phyloP scores from a whole-genome alignment of 768 basidiomycete species.

The Termitomyces sp. region DNA sequence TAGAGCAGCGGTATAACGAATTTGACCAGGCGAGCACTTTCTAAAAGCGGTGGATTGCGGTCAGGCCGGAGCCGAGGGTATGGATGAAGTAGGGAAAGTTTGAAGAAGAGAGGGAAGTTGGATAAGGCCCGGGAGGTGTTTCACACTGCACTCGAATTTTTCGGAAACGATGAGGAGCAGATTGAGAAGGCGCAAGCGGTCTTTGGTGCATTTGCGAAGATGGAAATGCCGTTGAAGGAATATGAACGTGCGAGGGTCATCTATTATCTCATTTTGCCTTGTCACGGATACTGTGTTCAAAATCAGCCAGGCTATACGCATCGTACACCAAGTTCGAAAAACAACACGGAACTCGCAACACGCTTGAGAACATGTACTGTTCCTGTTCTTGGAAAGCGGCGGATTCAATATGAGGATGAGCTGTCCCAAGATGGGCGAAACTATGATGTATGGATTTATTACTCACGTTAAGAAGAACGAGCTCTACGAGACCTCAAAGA shows the following conservation, averaged over 20 bases:
- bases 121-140: conserved; percentile 86
- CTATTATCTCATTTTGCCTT: conserved; percentile 86
- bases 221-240: conserved; percentile 96
- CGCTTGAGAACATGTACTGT: conserved; percentile 64
- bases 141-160: conserved; percentile 87
- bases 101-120: conserved; percentile 71
- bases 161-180: conserved; percentile 83
- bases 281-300: conserved; percentile 85
- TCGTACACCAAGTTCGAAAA: conserved; percentile 98
- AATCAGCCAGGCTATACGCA: conserved; percentile 83
- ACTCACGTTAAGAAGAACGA: conserved; percentile 87
- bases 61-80: conserved; percentile 71
- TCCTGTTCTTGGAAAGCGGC: conserved; percentile 90
- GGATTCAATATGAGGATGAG: conserved; percentile 99
- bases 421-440: conserved; percentile 86
- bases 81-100: conserved; percentile 87
- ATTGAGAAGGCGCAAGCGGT: conserved; percentile 95
- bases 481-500: conserved; percentile 72
- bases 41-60: conserved; percentile 87
- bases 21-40: conserved; percentile 87
- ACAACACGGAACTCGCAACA: conserved; percentile 85
- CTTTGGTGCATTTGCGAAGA: conserved; percentile 90
- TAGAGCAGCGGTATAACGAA: conserved; percentile 92
- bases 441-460: conserved; percentile 99
- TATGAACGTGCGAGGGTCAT: conserved; percentile 95